Conservation (phyloP, 345 rosid species). For the Orychophragmus violaceus region DNA sequence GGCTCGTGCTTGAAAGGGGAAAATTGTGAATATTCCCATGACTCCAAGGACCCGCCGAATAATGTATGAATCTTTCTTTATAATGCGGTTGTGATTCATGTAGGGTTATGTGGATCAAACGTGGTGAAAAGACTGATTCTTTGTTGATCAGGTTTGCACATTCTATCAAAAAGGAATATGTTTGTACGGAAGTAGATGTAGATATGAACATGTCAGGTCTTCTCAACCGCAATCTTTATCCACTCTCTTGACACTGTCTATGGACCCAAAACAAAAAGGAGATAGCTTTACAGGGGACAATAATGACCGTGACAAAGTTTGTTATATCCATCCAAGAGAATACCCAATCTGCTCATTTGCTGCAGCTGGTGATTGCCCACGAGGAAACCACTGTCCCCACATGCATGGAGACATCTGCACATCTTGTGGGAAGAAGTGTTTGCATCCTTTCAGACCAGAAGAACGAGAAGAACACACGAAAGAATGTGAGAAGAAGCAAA, state of each 20-base stretch:
- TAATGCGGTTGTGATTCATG: not conserved
- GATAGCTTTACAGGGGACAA: not conserved
- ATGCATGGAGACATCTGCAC: constrained; percentile 85
- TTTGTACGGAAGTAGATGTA: constrained; percentile 73
- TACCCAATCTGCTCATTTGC: constrained; percentile 75
- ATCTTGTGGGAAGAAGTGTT: constrained; percentile 74
- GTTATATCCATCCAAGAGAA: constrained; percentile 41
- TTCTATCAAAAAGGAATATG: constrained; percentile 91
- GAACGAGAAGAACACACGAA: constrained; percentile 74
- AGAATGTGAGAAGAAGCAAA: constrained; percentile 66
- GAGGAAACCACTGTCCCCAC: constrained; percentile 75
- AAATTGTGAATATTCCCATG: constrained; percentile 90
- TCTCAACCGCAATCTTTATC: constrained; percentile 35
- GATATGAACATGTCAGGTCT: constrained; percentile 70
- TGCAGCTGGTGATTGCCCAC: constrained; percentile 79
- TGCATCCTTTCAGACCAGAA: constrained; percentile 80
- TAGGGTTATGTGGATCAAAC: too few species aligned
- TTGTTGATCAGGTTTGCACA: constrained; percentile 60
- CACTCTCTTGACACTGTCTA: constrained; percentile 33
- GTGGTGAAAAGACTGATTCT: too few species aligned
- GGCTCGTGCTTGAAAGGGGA: constrained; percentile 94
- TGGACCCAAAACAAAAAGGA: constrained; percentile 34
- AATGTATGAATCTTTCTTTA: constrained; percentile 36
- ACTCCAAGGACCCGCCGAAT: constrained; percentile 32
- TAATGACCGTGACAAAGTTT: constrained; percentile 22